Percentiles rank a stretch among this genome's conserved stretches.
phyloP scores from a whole-genome alignment of 495 filamentous ascomycete genomes.

The Pyrenula massariospora region DNA sequence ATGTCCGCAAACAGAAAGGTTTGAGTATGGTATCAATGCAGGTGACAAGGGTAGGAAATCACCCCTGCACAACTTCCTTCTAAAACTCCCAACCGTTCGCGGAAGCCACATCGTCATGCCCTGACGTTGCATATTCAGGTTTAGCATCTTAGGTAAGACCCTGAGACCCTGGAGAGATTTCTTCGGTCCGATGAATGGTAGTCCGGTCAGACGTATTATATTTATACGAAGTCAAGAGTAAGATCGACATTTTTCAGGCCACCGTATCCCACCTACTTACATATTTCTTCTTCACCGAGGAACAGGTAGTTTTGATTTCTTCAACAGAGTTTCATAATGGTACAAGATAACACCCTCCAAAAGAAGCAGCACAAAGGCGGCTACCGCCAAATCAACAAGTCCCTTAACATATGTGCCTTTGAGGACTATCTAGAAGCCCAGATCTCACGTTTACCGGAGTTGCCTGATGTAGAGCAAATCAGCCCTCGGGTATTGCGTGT shows the following conservation, averaged over 20 bases:
- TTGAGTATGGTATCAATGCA: too few species aligned
- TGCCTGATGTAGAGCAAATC: conserved; percentile 27
- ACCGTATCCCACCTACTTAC: neutral
- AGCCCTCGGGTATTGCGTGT: conserved; percentile 26
- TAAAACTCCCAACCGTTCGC: too few species aligned
- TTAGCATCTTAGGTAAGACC: too few species aligned
- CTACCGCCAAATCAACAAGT: conserved; percentile 34
- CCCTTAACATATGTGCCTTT: conserved; percentile 29
- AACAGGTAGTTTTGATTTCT: neutral
- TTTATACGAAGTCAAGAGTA: neutral
- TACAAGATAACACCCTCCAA: too few species aligned
- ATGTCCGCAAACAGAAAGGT: too few species aligned
- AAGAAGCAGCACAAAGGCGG: conserved; percentile 16
- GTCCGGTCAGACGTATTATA: neutral
- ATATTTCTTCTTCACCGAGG: neutral
- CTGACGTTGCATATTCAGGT: too few species aligned
- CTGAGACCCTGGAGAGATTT: too few species aligned
- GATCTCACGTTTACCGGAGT: conserved; percentile 15
- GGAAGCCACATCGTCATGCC: too few species aligned
- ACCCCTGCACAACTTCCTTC: too few species aligned
- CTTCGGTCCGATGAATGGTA: neutral
- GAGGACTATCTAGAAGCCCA: conserved; percentile 30
- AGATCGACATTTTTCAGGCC: neutral
- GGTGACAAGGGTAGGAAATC: too few species aligned
- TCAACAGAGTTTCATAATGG: neutral